Base-by-base conservation (phyloP, 1,284 basidiomycete species). In the Fomitopsis schrenkii region DNA sequence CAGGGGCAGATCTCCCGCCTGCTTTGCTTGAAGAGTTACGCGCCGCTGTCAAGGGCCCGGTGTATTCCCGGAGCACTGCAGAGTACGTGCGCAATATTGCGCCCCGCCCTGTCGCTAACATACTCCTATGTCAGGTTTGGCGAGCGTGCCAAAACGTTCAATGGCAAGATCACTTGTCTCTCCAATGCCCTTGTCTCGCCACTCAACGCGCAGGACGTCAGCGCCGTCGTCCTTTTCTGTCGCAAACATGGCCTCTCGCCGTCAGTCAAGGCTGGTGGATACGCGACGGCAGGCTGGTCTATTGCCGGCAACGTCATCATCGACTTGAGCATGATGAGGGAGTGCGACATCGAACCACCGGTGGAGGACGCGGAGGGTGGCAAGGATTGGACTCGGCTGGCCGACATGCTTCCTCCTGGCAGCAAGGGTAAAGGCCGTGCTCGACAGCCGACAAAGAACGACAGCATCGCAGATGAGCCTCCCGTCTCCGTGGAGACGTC, bases 181-280 rank as follows among this genome's bases (percentile, higher is more conserved):
- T 81, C 89, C 14, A 77, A 83, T 62, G 83, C 84, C 2, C 82
- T 92, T 19, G 84, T 81, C 1, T 87, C 85, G 60, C 91, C 92
- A 1, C 70, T 87, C 35, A 86, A 91, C 65, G 87, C 90, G 2
- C 77, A 83, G 61, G 90, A 94, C 68, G 85, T 93, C 46, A 90
- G 88, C 80, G 80, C 80, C 64, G 79, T 85, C 61, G 74, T 94
- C 62, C 67, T 81, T 15, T 93, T 95, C 73, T 95, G 93, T 70
- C 72, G 70, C 19, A 81, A 83, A 58, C 80, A 94, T 68, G 72
- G 73, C 0, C 76, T 95, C 3, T 87, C 88, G n/a, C 83, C 88
- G 5, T 94, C 91, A n/a, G 80, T 94, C 68, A 94, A 92, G 72
- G 90, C 92, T 0, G 94, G 94, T 17, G 94, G 94, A 0, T 95